Base-by-base conservation (phyloP, 1,284 basidiomycete genomes). In the Flammula alnicola region DNA sequence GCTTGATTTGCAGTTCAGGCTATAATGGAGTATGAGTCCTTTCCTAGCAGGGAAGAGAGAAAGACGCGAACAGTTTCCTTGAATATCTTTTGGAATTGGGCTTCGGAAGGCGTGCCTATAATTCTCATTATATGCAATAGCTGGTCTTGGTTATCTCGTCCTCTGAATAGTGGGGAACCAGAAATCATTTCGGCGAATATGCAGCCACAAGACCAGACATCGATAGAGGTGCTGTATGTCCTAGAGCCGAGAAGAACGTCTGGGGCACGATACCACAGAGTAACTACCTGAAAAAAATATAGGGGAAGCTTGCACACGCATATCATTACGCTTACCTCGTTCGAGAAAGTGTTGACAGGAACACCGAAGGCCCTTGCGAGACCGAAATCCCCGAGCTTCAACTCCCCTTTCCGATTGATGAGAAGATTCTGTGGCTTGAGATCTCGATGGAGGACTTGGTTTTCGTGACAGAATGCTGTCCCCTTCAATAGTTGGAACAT, bases 151-250 rank as follows among this genome's bases (percentile, higher is more conserved):
- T 99, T 99, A 70, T 99, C 97, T 54, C 96, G 80, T 16, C 97
- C 97, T 57, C 97, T 84, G 81, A 99, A 99, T 31, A 99, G 80
- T 11, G 97, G 97, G 11, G 96, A 90, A 2, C 97, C 97, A 20
- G 93, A 91, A 57, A 99, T 99, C 92, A 96, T 95, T 74, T 98
- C 95, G 12, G 96, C 96, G 70, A 99, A 97, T 66, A 99, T 99
- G 67, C 97, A 99, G 5, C 97, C 97, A 49, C 95, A 97, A 5
- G 93, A 96, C 97, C 97, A 99, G 55, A 99, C 93, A 72, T 99
- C 97, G 66, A 99, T 98, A 16, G 93, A 96, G 2, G 97, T 99
- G 67, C 91, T 95, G 72, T 99, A 99, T 45, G 96, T 98, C 47
- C 97, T 83, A 31, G 94, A 97, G 44, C 97, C 97, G 54, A 99